A percentile compares a stretch with the other conserved stretches of the same genome.
Conservation (phyloP, 2,329 filamentous ascomycete species). For the Talaromyces sp. region DNA sequence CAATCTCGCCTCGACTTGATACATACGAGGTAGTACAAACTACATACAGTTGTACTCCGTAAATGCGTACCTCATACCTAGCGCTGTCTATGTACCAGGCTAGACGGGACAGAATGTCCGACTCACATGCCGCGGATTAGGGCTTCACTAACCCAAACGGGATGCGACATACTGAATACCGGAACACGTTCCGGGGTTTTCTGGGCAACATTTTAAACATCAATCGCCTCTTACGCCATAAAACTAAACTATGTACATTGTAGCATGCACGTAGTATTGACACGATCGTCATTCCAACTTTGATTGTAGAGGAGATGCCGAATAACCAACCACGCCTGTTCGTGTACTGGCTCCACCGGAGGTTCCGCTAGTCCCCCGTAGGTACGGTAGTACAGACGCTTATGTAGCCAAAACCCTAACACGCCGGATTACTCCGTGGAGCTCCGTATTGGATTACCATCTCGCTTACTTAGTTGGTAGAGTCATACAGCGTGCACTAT, state of each 20-base stretch:
- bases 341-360: neutral
- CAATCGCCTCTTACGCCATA: neutral
- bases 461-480: neutral
- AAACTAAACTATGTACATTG: neutral
- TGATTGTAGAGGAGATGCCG: neutral
- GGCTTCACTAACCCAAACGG: neutral
- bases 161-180: neutral
- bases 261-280: neutral
- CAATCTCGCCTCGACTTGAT: neutral
- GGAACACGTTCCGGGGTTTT: neutral
- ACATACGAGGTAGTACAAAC: neutral
- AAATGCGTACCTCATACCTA: neutral
- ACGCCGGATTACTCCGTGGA: neutral
- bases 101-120: neutral
- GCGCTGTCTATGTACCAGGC: neutral
- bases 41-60: neutral
- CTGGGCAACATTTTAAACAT: neutral
- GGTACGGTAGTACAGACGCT: neutral
- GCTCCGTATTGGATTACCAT: neutral
- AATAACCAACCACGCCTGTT: neutral
- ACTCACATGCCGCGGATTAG: conserved; percentile 2
- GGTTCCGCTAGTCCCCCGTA: neutral
- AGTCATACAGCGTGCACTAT: neutral
- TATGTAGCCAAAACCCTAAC: neutral
- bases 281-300: conserved; percentile 4